These are phyloP conservation scores for Exophiala dermatitidis DNA, from an alignment of 2,329 filamentous ascomycete species.

Conservation along the genomic window DNA sequence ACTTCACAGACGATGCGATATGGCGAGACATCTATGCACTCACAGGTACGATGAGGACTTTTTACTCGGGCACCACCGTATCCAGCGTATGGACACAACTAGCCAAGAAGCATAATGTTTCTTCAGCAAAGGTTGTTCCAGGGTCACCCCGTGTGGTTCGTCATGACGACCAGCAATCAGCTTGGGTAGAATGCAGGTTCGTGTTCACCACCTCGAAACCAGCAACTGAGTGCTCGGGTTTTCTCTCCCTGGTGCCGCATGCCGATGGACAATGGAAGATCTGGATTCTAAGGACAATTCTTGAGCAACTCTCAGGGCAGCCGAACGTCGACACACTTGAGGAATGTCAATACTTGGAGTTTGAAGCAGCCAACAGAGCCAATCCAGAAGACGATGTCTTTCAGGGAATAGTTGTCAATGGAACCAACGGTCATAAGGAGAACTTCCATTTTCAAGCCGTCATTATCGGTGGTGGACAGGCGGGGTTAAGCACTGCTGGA, in stretches of 20 bases:
- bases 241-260: constrained; percentile 12
- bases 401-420: neutral
- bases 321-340: neutral
- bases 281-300: constrained; percentile 27
- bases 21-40: constrained; percentile 29
- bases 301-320: constrained; percentile 23
- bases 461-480: constrained; percentile 40
- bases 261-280: constrained; percentile 26
- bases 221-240: constrained; percentile 7
- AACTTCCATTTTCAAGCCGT: constrained; percentile 27
- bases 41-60: constrained; percentile 27
- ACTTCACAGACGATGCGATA: constrained; percentile 1
- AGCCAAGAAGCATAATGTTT: neutral
- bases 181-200: constrained; percentile 14
- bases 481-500: constrained; percentile 40
- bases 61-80: constrained; percentile 23
- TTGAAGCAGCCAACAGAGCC: no score
- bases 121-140: neutral
- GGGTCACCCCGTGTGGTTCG: constrained; percentile 3
- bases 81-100: constrained; percentile 22
- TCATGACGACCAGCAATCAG: constrained; percentile 5
- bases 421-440: neutral
- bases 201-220: constrained; percentile 9
- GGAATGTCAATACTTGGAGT: neutral
- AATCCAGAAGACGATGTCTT: no score